Evolutionary conservation across 2,329 filamentous ascomycete genomes (phyloP).

Genomic region (Fusarium globosum): DNA sequence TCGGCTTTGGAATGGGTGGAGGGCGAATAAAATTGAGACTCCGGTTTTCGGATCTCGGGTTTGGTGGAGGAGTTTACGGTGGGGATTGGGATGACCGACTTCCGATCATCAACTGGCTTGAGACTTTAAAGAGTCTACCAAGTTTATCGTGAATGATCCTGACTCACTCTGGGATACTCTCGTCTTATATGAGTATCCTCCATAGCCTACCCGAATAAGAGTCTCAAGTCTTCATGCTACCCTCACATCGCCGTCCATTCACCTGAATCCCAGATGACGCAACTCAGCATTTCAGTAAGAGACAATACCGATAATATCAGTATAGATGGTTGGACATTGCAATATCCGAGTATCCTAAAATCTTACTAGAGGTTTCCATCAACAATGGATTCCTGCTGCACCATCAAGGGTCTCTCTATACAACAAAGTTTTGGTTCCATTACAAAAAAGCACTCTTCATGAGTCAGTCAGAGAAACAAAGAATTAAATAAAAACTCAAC

Average conservation of each 20-base stretch:
- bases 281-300: rapidly evolving
- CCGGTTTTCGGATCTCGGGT: conserved; percentile 22
- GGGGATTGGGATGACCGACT: background rate
- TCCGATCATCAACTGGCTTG: background rate
- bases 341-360: rapidly evolving
- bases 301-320: rapidly evolving
- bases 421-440: background rate
- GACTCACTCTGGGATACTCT: rapidly evolving
- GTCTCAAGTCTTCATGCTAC: background rate
- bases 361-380: rapidly evolving
- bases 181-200: rapidly evolving
- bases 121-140: no score
- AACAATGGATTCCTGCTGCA: rapidly evolving
- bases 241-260: background rate
- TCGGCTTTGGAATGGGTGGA: conserved; percentile 19
- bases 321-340: rapidly evolving
- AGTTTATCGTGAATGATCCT: background rate
- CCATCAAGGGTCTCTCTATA: rapidly evolving
- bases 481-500: background rate
- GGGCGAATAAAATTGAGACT: background rate
- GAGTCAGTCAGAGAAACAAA: rapidly evolving
- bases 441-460: background rate
- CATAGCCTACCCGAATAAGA: background rate
- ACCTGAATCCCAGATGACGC: background rate
- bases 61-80: background rate